phyloP scores from a whole-genome alignment of 2,329 filamentous ascomycete species.

The Magnaporthiopsis rhizophila region DNA sequence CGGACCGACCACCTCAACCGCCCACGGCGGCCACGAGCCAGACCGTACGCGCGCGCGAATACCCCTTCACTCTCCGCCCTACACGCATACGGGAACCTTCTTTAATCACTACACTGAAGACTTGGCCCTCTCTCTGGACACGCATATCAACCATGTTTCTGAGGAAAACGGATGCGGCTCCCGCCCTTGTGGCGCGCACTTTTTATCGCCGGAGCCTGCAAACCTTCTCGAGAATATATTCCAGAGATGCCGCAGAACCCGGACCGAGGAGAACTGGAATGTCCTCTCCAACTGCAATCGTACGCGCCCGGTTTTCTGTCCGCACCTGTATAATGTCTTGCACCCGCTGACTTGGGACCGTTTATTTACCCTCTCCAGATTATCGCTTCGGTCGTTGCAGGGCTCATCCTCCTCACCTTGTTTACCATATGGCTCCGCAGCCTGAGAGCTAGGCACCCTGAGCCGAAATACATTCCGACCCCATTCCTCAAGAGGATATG shows the following conservation, averaged over 20 bases:
- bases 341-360: background rate
- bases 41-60: background rate
- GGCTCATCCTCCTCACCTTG: conserved; percentile 15
- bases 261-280: background rate
- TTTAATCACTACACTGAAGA: too few relatives aligned
- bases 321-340: background rate
- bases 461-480: conserved; percentile 43
- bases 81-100: background rate
- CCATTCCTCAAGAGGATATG: conserved; percentile 41
- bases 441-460: conserved; percentile 25
- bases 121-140: background rate
- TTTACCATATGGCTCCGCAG: conserved; percentile 16
- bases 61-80: background rate
- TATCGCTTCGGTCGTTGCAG: conserved; percentile 17
- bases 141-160: background rate
- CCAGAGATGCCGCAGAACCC: background rate
- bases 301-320: background rate
- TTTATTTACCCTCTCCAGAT: conserved; percentile 12
- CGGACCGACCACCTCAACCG: background rate
- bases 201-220: background rate
- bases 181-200: background rate
- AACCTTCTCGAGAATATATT: background rate
- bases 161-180: background rate
- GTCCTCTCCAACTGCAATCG: background rate
- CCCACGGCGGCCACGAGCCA: too few relatives aligned